Evolutionary conservation across 495 filamentous ascomycete species (phyloP).

Genomic region (Cercophora samala): DNA sequence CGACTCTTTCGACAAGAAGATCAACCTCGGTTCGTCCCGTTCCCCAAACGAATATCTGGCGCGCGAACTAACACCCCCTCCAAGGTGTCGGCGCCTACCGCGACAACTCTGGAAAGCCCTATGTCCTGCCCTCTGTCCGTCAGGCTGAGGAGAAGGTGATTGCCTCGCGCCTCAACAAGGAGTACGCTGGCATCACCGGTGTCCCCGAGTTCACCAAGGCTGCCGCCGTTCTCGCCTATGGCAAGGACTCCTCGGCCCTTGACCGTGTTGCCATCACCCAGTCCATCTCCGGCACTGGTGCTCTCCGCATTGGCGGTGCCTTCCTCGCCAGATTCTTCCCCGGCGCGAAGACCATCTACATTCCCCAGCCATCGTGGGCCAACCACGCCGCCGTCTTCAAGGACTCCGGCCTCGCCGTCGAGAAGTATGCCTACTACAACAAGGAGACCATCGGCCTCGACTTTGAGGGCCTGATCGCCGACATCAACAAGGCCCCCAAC

Average conservation of each 20-base stretch:
- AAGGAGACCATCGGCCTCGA: slow-evolving; percentile 97
- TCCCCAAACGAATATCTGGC: neutral
- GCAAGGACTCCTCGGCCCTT: slow-evolving; percentile 68
- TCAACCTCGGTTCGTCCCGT: slow-evolving; percentile 72
- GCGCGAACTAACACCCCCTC: neutral
- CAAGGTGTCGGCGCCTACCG: slow-evolving; percentile 77
- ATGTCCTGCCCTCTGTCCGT: slow-evolving; percentile 90
- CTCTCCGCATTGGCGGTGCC: slow-evolving; percentile 87
- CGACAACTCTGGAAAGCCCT: slow-evolving; percentile 95
- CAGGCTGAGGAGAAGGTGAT: slow-evolving; percentile 86
- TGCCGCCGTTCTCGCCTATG: slow-evolving; percentile 87
- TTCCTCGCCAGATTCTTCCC: slow-evolving; percentile 92
- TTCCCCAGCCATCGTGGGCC: slow-evolving; percentile 94
- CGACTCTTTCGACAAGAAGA: slow-evolving; percentile 86
- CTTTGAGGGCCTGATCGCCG: slow-evolving; percentile 87
- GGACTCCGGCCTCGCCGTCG: slow-evolving; percentile 84
- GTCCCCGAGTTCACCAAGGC: slow-evolving; percentile 89
- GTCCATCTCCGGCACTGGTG: slow-evolving; percentile 96
- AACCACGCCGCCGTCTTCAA: slow-evolving; percentile 97
- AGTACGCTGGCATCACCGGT: slow-evolving; percentile 97
- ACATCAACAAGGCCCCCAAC: slow-evolving; percentile 85
- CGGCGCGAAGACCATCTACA: slow-evolving; percentile 86
- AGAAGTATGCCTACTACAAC: slow-evolving; percentile 97
- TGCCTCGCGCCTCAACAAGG: slow-evolving; percentile 77
- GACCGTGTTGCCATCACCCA: slow-evolving; percentile 89